Evolutionary conservation across 441 rosid genomes (phyloP).

Genomic region (Eutrema salsugineum): DNA sequence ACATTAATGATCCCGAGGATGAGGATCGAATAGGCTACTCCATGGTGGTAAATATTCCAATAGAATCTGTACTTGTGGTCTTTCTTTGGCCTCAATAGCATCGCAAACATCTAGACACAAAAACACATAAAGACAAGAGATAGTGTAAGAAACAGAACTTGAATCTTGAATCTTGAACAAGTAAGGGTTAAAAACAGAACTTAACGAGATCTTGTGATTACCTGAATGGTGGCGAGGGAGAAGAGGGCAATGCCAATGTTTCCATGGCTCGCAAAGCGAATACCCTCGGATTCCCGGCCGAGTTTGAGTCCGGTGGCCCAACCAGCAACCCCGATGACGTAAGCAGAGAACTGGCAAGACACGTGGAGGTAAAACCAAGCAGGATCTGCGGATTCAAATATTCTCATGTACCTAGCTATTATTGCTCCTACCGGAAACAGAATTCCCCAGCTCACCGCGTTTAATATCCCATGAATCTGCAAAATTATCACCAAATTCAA

Average conservation of each 20-base stretch:
- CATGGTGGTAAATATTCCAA: constrained; percentile 69
- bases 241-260: constrained; percentile 58
- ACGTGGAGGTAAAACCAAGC: constrained; percentile 67
- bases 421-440: constrained; percentile 56
- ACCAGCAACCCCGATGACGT: constrained; percentile 60
- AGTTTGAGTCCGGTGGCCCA: constrained; percentile 71
- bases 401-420: constrained; percentile 53
- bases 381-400: constrained; percentile 59
- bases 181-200: neutral
- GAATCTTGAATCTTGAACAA: neutral
- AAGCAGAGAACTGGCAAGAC: constrained; percentile 53
- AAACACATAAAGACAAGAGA: neutral
- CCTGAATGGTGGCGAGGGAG: constrained; percentile 57
- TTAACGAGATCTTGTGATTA: neutral
- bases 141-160: no score
- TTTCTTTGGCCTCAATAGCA: constrained; percentile 59
- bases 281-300: constrained; percentile 46
- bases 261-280: constrained; percentile 35
- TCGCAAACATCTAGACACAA: constrained; percentile 44
- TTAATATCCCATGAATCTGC: constrained; percentile 65
- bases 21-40: constrained; percentile 47
- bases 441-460: constrained; percentile 67
- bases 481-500: neutral
- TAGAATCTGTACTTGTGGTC: constrained; percentile 58
- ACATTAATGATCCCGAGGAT: constrained; percentile 50